Base-by-base conservation (phyloP, 768 basidiomycete species). In the Trametopsis cervina region DNA sequence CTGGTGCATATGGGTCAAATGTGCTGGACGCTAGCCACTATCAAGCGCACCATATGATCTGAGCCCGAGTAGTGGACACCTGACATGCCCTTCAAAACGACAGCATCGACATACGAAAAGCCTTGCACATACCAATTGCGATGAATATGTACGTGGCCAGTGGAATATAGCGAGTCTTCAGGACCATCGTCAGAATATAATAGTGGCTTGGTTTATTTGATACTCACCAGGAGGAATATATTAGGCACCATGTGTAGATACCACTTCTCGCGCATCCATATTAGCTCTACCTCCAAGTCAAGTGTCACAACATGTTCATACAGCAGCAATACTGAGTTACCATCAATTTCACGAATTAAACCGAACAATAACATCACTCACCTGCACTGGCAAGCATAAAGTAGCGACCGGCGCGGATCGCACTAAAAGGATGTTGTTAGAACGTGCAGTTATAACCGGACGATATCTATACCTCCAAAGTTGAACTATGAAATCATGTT, bases 81-180 rank as follows among this genome's bases (percentile, higher is more conserved):
- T 46, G 45, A 12, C 15, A 26, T 5, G 24, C n/a, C n/a, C n/a
- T n/a, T n/a, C n/a, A n/a, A n/a, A n/a, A n/a, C n/a, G n/a, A 43
- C 6, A 24, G 23, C 15, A 38, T 11, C 22, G 13, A 11, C 35
- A 22, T 37, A 5, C 29, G 29, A 22, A 11, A 10, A 38, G 7
- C 21, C 36, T 38, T 23, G n/a, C 4, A 40, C 45, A 13, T 36
- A 46, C 45, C 22, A 15, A 39, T 6, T 21, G 38, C 37, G 21
- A 46, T 35, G 37, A 46, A 46, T 5, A 46, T 9, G 20, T 38
- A 46, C 9, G 35, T 46, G 4, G 22, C 18, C 20, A 46, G 33
- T 11, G 45, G 45, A 7, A 46, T 17, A 23, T 46, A 46, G 9
- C 45, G 33, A 22, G 36, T 46, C 45, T 46, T 20, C 15, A 4